Conservation (phyloP, 495 filamentous ascomycete species). For the Xylaria grammica region DNA sequence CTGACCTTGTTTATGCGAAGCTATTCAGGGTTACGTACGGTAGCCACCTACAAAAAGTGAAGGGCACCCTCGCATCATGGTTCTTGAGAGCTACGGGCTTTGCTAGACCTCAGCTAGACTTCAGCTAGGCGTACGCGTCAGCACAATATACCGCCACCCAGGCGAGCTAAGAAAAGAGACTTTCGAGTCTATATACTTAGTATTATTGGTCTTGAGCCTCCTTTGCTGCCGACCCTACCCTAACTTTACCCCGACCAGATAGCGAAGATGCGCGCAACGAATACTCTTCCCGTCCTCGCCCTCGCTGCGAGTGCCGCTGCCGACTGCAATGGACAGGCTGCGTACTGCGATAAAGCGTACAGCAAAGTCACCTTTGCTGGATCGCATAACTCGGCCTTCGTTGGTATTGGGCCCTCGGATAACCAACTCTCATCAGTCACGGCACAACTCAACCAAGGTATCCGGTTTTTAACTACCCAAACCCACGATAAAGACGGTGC, state of each 20-base stretch:
- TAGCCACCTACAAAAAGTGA: conserved; percentile 8
- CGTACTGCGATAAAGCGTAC: conserved; percentile 73
- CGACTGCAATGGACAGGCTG: conserved; percentile 75
- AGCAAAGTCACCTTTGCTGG: conserved; percentile 80
- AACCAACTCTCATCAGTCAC: conserved; percentile 72
- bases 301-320: conserved; percentile 30
- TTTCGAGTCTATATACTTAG: conserved; percentile 8
- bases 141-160: neutral
- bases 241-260: neutral
- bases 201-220: conserved; percentile 9
- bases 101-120: neutral
- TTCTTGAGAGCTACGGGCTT: neutral
- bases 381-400: conserved; percentile 82
- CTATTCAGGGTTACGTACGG: neutral
- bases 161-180: neutral
- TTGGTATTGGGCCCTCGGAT: conserved; percentile 61
- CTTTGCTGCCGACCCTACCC: neutral
- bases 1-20: conserved; percentile 3
- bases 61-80: neutral
- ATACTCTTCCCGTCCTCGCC: conserved; percentile 26
- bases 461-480: conserved; percentile 84
- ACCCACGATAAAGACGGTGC: conserved; percentile 60
- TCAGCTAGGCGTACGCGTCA: neutral
- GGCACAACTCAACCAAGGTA: conserved; percentile 75
- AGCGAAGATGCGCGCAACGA: conserved; percentile 27